Percentiles rank a stretch among this genome's conserved stretches.
Evolutionary conservation across 805 yeast genomes (phyloP).

Genomic region (Starmerella khaoyaiensis): DNA sequence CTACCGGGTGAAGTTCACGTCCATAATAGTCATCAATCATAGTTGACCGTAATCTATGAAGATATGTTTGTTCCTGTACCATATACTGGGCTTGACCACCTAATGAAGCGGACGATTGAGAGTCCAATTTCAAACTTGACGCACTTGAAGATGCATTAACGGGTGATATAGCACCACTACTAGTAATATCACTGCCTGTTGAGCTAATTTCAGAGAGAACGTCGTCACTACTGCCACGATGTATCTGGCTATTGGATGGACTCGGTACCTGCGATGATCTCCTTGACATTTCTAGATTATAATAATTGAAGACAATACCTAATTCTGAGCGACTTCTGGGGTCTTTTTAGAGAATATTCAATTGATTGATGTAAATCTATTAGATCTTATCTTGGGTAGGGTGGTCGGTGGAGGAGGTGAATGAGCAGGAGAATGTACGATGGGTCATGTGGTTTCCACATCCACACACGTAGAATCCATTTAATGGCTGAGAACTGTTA

Average conservation of each 20-base stretch:
- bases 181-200: background rate
- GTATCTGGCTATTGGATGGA: background rate
- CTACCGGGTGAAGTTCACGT: conserved; percentile 20
- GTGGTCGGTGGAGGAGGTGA: no score
- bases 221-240: background rate
- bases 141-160: background rate
- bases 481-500: no score
- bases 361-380: no score
- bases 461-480: no score
- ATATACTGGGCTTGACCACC: conserved; percentile 32
- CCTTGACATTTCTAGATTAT: conserved; percentile 2
- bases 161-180: background rate
- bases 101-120: background rate
- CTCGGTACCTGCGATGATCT: conserved; percentile 2
- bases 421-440: no score
- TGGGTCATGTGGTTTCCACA: no score
- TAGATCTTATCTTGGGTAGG: no score
- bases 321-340: no score
- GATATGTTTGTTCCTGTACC: conserved; percentile 55
- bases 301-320: no score
- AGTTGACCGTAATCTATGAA: conserved; percentile 49
- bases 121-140: background rate
- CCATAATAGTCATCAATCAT: conserved; percentile 44
- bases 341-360: no score
- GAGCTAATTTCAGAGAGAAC: no score